These are phyloP conservation scores for Tricholoma terreum DNA, from an alignment of 768 basidiomycete species.

Conservation along the genomic window DNA sequence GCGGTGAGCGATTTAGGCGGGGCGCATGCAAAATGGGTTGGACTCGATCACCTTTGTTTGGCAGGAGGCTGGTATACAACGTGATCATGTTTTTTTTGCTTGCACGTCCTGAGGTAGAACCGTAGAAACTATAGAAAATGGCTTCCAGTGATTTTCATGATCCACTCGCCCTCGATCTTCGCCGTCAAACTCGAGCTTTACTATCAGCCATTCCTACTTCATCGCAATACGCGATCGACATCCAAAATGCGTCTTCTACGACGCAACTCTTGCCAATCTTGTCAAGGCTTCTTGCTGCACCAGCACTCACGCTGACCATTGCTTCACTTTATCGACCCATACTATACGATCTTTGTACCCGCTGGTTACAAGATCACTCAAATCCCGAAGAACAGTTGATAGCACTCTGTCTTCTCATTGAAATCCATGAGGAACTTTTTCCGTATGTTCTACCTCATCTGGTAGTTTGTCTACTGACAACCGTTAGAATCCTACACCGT, in stretches of 20 bases:
- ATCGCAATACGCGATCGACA: slow-evolving; percentile 35
- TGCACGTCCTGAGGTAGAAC: too few relatives aligned
- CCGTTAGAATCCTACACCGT: slow-evolving; percentile 51
- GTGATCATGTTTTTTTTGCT: too few relatives aligned
- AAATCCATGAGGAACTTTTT: slow-evolving; percentile 69
- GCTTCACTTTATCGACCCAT: slow-evolving; percentile 73
- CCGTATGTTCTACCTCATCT: slow-evolving; percentile 45
- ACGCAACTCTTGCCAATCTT: slow-evolving; percentile 48
- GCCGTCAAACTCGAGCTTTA: slow-evolving; percentile 48
- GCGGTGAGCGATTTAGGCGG: too few relatives aligned
- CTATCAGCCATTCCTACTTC: slow-evolving; percentile 41
- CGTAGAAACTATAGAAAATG: slow-evolving; percentile 11
- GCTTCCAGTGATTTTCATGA: slow-evolving; percentile 39
- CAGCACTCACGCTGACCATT: slow-evolving; percentile 61
- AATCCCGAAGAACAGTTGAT: slow-evolving; percentile 50
- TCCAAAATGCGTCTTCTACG: slow-evolving; percentile 39
- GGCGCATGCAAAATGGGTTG: too few relatives aligned
- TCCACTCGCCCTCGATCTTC: slow-evolving; percentile 59
- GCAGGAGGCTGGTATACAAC: too few relatives aligned
- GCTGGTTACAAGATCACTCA: slow-evolving; percentile 67
- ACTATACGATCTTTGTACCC: slow-evolving; percentile 71
- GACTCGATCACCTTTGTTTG: too few relatives aligned
- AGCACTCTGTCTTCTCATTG: slow-evolving; percentile 61
- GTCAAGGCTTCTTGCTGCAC: slow-evolving; percentile 56
- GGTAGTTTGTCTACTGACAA: slow-evolving; percentile 9